A percentile compares a stretch with the other conserved stretches of the same genome.
Conservation (phyloP, 306 rosid species). For the Acmispon strigosus region DNA sequence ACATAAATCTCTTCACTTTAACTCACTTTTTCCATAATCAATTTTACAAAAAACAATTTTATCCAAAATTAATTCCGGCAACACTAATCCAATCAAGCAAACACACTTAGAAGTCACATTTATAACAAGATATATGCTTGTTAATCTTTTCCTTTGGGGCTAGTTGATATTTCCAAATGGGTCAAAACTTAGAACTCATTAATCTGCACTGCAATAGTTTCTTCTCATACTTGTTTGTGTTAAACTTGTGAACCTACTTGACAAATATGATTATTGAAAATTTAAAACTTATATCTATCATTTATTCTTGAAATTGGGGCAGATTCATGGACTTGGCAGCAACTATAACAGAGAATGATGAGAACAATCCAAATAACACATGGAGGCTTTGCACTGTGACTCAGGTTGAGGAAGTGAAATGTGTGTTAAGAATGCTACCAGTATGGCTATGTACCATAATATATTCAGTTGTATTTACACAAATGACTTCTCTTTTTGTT, state of each 20-base stretch:
- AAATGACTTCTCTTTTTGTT: slow-evolving; percentile 66
- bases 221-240: background rate
- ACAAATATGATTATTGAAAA: background rate
- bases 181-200: too few relatives aligned
- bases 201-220: too few relatives aligned
- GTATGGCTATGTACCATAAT: slow-evolving; percentile 63
- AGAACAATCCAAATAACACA: slow-evolving; percentile 23
- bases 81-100: too few relatives aligned
- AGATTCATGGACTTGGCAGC: slow-evolving; percentile 69
- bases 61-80: too few relatives aligned
- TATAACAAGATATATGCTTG: too few relatives aligned
- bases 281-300: background rate
- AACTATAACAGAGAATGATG: slow-evolving; percentile 38
- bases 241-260: background rate
- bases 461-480: slow-evolving; percentile 56
- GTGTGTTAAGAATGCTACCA: slow-evolving; percentile 52
- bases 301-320: background rate
- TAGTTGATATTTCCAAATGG: too few relatives aligned
- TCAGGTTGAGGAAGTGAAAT: slow-evolving; percentile 63
- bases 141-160: too few relatives aligned
- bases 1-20: too few relatives aligned
- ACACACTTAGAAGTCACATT: too few relatives aligned
- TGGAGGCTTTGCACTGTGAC: slow-evolving; percentile 64
- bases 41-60: too few relatives aligned
- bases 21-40: too few relatives aligned